Base-by-base conservation (phyloP, 768 basidiomycete species). In the Polyporus arcularius region DNA sequence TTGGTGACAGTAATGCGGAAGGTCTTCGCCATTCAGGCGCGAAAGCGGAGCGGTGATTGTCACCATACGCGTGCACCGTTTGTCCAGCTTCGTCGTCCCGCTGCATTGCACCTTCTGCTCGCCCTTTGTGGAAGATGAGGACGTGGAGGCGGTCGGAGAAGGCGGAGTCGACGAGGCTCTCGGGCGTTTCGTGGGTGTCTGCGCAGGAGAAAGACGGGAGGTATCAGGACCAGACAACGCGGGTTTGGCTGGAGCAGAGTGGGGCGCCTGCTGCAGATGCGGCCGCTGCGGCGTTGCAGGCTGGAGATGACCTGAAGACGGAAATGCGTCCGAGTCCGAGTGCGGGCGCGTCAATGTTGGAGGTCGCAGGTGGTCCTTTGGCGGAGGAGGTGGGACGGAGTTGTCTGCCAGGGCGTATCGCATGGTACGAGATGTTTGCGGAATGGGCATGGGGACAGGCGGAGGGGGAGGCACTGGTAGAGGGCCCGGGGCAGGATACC, bases 41-140 rank as follows among this genome's bases (percentile, higher is more conserved):
- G 68, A 64, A 15, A 74, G 53, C 31, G 76, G 65, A 10, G 70
- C 59, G 26, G 77, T 75, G 12, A 76, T 65, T 65, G 85, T 88
- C 40, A 90, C 77, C 62, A 50, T 63, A 56, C 88, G 82, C 41
- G 75, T 78, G 65, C 92, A 94, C 39, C 74, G 83, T 64, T 80
- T 82, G 10, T 84, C 87, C 14, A 81, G 75, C 68, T 84, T 85
- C n/a, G 89, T 92, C 40, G 80, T 74, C 4, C 84, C 88, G 60
- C 77, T 77, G 67, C 91, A 93, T 66, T 84, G 89, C 14, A 76
- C 75, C 35, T 67, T 55, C 9, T 49, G 60, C 46, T 62, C 55
- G 35, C 55, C 45, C 40, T 56, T 63, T n/a, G 38, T 28, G 4
- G 8, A 5, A 3, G 56, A 51, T 1, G 60, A 58, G 10, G 58